Percentiles rank a stretch among this genome's conserved stretches.
Evolutionary conservation across 1,284 basidiomycete genomes (phyloP).

Genomic region (Trametes sp.): DNA sequence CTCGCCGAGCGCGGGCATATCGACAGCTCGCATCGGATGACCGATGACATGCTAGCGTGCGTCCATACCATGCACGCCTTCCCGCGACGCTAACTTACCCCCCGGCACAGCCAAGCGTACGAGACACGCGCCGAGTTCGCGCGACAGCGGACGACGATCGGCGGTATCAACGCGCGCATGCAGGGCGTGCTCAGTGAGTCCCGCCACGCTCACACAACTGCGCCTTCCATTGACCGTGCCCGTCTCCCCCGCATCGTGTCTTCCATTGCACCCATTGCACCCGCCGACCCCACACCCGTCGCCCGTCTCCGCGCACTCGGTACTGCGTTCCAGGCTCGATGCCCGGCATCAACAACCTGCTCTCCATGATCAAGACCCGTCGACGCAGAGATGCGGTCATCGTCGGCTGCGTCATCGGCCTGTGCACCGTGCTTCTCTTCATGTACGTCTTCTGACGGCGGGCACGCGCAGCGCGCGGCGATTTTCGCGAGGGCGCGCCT

Average conservation of each 20-base stretch:
- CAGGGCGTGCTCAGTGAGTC: constrained; percentile 79
- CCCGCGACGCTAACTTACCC: not conserved
- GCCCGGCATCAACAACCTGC: constrained; percentile 92
- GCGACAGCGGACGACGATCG: constrained; percentile 81
- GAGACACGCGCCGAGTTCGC: constrained; percentile 95
- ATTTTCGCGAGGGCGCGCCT: too few species aligned
- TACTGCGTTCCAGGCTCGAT: constrained; percentile 68
- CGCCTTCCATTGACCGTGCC: constrained; percentile 11
- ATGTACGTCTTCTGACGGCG: constrained; percentile 64
- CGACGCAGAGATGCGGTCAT: constrained; percentile 92
- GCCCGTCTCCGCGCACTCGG: not conserved
- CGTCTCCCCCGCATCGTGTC: not conserved
- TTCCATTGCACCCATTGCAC: not conserved
- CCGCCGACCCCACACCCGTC: not conserved
- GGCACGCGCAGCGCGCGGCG: not conserved
- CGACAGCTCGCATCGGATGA: constrained; percentile 94
- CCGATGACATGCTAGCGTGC: constrained; percentile 90
- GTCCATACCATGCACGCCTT: constrained; percentile 36
- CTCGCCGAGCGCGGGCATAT: constrained; percentile 89
- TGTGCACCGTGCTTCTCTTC: constrained; percentile 84
- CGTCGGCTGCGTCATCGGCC: constrained; percentile 84
- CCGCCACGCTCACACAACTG: not conserved
- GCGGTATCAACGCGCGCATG: constrained; percentile 87
- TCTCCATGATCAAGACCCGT: constrained; percentile 92
- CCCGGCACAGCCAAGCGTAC: constrained; percentile 85